A percentile compares a stretch with the other conserved stretches of the same genome.
phyloP scores from a whole-genome alignment of 371 early-diverging fungal species.

The Apophysomyces ossiformis region DNA sequence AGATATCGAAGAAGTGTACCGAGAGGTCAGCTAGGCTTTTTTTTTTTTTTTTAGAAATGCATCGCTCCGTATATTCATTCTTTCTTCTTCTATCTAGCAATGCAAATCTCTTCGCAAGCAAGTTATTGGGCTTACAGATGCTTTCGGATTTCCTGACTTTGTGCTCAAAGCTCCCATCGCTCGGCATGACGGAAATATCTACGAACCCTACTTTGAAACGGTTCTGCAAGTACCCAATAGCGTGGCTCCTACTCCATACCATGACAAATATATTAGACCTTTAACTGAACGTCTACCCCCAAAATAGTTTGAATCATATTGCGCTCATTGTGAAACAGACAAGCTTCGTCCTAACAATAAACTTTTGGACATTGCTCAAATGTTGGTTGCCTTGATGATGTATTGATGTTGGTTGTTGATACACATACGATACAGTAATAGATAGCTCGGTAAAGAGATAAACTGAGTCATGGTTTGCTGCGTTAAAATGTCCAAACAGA shows the following conservation, averaged over 20 bases:
- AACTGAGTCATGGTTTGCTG: too few species aligned
- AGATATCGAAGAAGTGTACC: conserved; percentile 46
- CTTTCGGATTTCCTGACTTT: conserved; percentile 68
- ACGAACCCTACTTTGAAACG: conserved; percentile 41
- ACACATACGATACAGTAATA: too few species aligned
- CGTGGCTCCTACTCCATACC: conserved; percentile 30
- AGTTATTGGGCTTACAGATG: conserved; percentile 67
- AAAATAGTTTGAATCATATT: conserved; percentile 7
- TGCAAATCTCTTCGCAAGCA: conserved; percentile 62
- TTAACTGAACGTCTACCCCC: conserved; percentile 24
- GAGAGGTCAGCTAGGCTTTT: conserved; percentile 30
- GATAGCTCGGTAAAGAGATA: too few species aligned
- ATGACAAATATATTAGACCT: conserved; percentile 32
- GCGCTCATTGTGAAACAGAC: background rate
- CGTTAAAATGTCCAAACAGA: too few species aligned
- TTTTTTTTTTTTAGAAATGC: background rate
- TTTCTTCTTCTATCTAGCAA: conserved; percentile 11
- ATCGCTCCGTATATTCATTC: too few species aligned
- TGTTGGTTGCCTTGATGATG: too few species aligned
- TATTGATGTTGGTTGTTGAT: too few species aligned
- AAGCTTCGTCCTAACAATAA: too few species aligned
- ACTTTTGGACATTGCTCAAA: too few species aligned
- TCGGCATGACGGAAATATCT: conserved; percentile 66
- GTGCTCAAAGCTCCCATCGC: conserved; percentile 72
- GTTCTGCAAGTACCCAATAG: conserved; percentile 32